These are phyloP conservation scores for Vaccinium myrtillus DNA, from an alignment of 148 eudicot species.

Conservation along the genomic window DNA sequence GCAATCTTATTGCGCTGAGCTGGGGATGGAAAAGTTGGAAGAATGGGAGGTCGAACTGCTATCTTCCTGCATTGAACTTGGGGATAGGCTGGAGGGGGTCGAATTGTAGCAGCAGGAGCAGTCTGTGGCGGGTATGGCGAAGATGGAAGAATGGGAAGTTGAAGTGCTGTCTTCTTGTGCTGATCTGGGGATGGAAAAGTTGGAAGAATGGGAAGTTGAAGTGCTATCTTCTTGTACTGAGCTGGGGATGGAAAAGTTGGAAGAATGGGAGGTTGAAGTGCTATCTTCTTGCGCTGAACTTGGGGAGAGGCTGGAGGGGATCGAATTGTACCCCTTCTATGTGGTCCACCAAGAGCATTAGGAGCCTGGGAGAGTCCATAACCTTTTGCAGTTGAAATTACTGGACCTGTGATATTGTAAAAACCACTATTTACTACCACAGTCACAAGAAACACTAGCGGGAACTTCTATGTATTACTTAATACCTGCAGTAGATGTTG, in stretches of 20 bases:
- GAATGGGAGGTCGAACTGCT: conserved; percentile 2
- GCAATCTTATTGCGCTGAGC: conserved; percentile 19
- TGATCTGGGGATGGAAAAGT: neutral
- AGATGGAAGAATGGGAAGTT: conserved; percentile 4
- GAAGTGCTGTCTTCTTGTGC: conserved; percentile 16
- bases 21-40: neutral
- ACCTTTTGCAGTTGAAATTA: conserved; percentile 16
- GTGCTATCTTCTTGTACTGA: too few species aligned
- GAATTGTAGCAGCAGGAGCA: conserved; percentile 8
- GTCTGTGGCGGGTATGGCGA: neutral
- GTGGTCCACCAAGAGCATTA: neutral
- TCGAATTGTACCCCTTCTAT: conserved; percentile 13
- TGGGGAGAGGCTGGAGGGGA: conserved; percentile 21
- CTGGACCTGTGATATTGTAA: conserved; percentile 25
- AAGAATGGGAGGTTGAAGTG: neutral
- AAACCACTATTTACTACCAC: conserved; percentile 11
- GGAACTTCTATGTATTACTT: neutral
- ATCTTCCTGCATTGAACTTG: conserved; percentile 21
- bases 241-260: too few species aligned
- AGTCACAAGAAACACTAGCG: neutral
- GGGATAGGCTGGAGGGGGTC: conserved; percentile 20
- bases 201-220: neutral
- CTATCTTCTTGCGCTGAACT: conserved; percentile 20
- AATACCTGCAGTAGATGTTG: conserved; percentile 3
- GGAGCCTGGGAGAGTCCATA: conserved; percentile 13